A percentile compares a stretch with the other conserved stretches of the same genome.
Evolutionary conservation across 495 filamentous ascomycete genomes (phyloP).

Genomic region (Podospora pseudoanserina): DNA sequence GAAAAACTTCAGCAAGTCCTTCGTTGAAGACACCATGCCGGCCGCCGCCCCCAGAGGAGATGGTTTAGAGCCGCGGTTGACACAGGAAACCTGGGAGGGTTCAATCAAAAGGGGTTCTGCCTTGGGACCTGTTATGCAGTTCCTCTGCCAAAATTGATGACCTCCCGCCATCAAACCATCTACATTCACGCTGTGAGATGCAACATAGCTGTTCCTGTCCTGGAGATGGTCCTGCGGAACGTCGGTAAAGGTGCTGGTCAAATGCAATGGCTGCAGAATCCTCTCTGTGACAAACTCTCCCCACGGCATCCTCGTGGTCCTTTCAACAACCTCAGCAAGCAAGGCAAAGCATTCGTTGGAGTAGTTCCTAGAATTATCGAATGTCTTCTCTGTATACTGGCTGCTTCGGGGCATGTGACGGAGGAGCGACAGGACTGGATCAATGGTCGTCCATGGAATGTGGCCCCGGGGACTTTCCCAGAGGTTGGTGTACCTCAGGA

Average conservation of each 20-base stretch:
- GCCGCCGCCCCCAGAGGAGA: slow-evolving; percentile 14
- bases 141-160: background rate
- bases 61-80: background rate
- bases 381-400: background rate
- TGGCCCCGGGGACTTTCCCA: slow-evolving; percentile 23
- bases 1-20: slow-evolving; percentile 20
- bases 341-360: slow-evolving; percentile 23
- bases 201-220: slow-evolving; percentile 3
- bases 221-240: background rate
- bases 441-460: slow-evolving; percentile 12
- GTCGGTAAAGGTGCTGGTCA: slow-evolving; percentile 14
- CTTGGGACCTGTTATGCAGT: background rate
- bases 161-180: background rate
- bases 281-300: slow-evolving; percentile 5
- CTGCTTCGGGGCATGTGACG: slow-evolving; percentile 6
- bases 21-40: slow-evolving; percentile 20
- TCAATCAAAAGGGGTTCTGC: slow-evolving; percentile 1
- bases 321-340: slow-evolving; percentile 16
- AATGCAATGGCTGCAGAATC: slow-evolving; percentile 13
- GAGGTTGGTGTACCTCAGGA: slow-evolving; percentile 16
- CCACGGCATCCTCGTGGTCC: slow-evolving; percentile 6
- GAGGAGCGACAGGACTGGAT: slow-evolving; percentile 13
- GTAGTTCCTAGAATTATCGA: slow-evolving; percentile 19
- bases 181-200: slow-evolving; percentile 5
- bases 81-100: slow-evolving; percentile 12